Base-by-base conservation (phyloP, 2,329 filamentous ascomycete species). In the Colletotrichum orchidophilum region DNA sequence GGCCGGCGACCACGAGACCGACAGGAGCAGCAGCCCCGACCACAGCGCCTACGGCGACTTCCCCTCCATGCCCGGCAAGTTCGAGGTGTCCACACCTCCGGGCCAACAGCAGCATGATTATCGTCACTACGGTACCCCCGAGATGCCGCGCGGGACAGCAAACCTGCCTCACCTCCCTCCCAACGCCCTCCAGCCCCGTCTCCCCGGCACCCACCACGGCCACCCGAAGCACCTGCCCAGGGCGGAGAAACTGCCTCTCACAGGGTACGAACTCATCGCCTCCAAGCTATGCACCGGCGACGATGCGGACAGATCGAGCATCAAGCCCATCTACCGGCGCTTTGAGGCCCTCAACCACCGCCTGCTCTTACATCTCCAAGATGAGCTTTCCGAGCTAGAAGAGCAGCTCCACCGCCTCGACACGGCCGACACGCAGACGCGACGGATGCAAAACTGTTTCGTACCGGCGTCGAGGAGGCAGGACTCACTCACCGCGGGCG, bases 331-430 rank as follows among this genome's bases (percentile, higher is more conserved):
- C 70, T 97, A 97, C 79, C 90, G 95, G 53, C 92, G 92, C 67
- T 98, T 98, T 77, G 92, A 94, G 78, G 87, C 90, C 12, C 83
- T 97, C 21, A 95, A 96, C 76, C 94, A 97, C 78, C 91, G 95
- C 3, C 83, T 97, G 3, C 83, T 98, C 3, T 85, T 97, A 0
- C 91, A 96, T 73, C 85, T 97, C 18, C 95, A 97, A 80, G 94
- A 97, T 77, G 94, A 97, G 79, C 89, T 97, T 21, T 86, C 87
- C 33, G 92, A 96, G 75, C 84, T 97, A 46, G 95, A 97, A 80
- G 91, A 94, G 76, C 90, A 95, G 68, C 86, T 98, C 1, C 88
- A 89, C 21, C 84, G 86, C 0, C 81, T 96, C 1, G 95, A 97
- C 76, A 82, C 82, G 24, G 81, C 82, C 1, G 88, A 90, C 74